phyloP scores from a whole-genome alignment of 2,329 filamentous ascomycete genomes.

The Incumbomyces lentus region DNA sequence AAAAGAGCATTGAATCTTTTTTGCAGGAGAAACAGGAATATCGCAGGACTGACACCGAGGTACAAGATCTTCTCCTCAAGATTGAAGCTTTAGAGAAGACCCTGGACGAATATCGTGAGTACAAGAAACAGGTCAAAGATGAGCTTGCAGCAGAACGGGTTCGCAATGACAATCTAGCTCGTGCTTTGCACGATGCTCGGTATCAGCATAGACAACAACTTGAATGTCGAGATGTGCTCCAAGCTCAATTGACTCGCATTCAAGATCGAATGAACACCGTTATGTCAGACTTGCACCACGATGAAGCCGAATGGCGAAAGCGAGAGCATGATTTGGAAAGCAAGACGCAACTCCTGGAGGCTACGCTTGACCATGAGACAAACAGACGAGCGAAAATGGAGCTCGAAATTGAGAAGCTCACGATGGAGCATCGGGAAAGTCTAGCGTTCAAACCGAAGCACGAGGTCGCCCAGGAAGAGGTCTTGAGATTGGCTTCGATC shows the following conservation, averaged over 20 bases:
- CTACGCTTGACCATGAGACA: conserved; percentile 57
- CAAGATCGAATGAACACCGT: conserved; percentile 79
- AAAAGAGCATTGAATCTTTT: conserved; percentile 51
- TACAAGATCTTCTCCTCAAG: conserved; percentile 46
- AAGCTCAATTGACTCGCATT: conserved; percentile 70
- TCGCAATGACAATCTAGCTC: conserved; percentile 5
- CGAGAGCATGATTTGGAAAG: conserved; percentile 49
- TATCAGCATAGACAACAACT: conserved; percentile 78
- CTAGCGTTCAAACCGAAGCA: conserved; percentile 71
- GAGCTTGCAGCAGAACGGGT: conserved; percentile 3
- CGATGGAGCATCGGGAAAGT: conserved; percentile 63
- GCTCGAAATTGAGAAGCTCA: conserved; percentile 49
- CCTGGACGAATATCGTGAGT: conserved; percentile 52
- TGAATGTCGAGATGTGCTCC: conserved; percentile 71
- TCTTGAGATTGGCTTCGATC: conserved; percentile 53
- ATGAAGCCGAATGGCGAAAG: conserved; percentile 68
- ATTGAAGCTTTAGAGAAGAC: conserved; percentile 52
- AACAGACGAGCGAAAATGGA: conserved; percentile 52
- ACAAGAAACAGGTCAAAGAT: conserved; percentile 3
- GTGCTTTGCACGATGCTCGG: conserved; percentile 39
- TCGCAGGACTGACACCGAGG: conserved; percentile 41
- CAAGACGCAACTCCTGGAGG: conserved; percentile 45
- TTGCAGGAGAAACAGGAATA: conserved; percentile 62
- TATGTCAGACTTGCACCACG: conserved; percentile 67
- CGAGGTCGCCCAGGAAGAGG: conserved; percentile 50